Evolutionary conservation across 2,329 filamentous ascomycete genomes (phyloP).

Genomic region (Pseudogymnoascus destructans): DNA sequence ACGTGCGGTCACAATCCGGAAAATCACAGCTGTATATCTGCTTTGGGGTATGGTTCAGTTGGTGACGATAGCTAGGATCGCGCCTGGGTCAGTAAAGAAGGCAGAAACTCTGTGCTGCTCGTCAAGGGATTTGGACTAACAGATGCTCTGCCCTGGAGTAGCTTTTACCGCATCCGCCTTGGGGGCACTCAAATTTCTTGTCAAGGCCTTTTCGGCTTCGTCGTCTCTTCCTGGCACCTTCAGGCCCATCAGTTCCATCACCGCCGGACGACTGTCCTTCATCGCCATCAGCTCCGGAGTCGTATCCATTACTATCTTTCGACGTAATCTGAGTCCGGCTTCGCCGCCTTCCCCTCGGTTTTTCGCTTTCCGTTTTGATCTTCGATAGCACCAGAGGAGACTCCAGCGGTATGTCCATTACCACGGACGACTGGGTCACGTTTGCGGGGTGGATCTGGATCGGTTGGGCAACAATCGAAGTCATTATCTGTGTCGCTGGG

Average conservation of each 20-base stretch:
- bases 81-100: slow-evolving; percentile 6
- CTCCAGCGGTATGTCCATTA: not conserved
- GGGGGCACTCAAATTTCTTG: slow-evolving; percentile 72
- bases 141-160: slow-evolving; percentile 95
- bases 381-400: slow-evolving; percentile 18
- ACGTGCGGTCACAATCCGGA: slow-evolving; percentile 76
- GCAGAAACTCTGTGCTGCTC: slow-evolving; percentile 14
- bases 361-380: slow-evolving; percentile 20
- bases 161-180: slow-evolving; percentile 83
- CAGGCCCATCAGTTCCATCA: slow-evolving; percentile 18
- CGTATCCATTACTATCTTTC: slow-evolving; percentile 18
- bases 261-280: slow-evolving; percentile 24
- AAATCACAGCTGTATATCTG: slow-evolving; percentile 92
- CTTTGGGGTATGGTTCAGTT: slow-evolving; percentile 91
- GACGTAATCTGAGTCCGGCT: slow-evolving; percentile 20
- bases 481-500: not conserved
- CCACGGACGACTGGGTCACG: not conserved
- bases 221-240: slow-evolving; percentile 39
- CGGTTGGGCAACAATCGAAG: slow-evolving; percentile 6
- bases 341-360: slow-evolving; percentile 23
- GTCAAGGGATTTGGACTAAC: slow-evolving; percentile 36
- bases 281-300: slow-evolving; percentile 19
- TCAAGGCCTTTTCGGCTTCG: slow-evolving; percentile 66
- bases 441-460: not conserved
- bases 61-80: slow-evolving; percentile 58